These are phyloP conservation scores for Penicillium expansum DNA, from an alignment of 2,329 filamentous ascomycete genomes.

Conservation along the genomic window DNA sequence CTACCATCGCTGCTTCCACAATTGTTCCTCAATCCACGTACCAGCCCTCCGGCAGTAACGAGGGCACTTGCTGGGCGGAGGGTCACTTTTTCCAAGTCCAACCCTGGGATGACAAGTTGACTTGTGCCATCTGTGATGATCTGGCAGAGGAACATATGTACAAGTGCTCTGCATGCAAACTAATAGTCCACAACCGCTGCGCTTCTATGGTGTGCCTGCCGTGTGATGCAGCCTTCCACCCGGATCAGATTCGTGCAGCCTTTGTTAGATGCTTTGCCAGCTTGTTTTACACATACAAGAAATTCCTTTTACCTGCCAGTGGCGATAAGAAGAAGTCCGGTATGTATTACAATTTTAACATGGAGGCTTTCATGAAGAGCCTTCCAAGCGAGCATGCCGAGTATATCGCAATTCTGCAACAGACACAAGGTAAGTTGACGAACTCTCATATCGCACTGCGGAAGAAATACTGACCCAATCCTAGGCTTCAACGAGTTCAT, in stretches of 20 bases:
- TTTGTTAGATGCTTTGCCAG: slow-evolving; percentile 69
- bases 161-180: slow-evolving; percentile 48
- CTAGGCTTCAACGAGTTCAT: slow-evolving; percentile 63
- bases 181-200: slow-evolving; percentile 58
- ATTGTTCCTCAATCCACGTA: slow-evolving; percentile 47
- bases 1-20: slow-evolving; percentile 51
- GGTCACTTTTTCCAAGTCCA: slow-evolving; percentile 50
- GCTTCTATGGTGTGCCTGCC: slow-evolving; percentile 60
- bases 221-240: slow-evolving; percentile 64
- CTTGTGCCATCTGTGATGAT: slow-evolving; percentile 51
- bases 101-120: slow-evolving; percentile 43
- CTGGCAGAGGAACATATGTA: slow-evolving; percentile 59
- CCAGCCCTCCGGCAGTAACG: slow-evolving; percentile 41
- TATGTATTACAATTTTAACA: slow-evolving; percentile 63
- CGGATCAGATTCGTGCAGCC: slow-evolving; percentile 64
- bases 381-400: slow-evolving; percentile 63
- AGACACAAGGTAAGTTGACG: slow-evolving; percentile 56
- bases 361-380: slow-evolving; percentile 64
- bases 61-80: slow-evolving; percentile 47
- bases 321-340: slow-evolving; percentile 63
- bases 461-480: slow-evolving; percentile 13
- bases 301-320: slow-evolving; percentile 58
- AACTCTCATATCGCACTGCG: background rate
- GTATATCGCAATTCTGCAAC: slow-evolving; percentile 61
- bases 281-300: slow-evolving; percentile 66